These are phyloP conservation scores for Termitomyces sp. DNA, from an alignment of 768 basidiomycete genomes.

Conservation along the genomic window DNA sequence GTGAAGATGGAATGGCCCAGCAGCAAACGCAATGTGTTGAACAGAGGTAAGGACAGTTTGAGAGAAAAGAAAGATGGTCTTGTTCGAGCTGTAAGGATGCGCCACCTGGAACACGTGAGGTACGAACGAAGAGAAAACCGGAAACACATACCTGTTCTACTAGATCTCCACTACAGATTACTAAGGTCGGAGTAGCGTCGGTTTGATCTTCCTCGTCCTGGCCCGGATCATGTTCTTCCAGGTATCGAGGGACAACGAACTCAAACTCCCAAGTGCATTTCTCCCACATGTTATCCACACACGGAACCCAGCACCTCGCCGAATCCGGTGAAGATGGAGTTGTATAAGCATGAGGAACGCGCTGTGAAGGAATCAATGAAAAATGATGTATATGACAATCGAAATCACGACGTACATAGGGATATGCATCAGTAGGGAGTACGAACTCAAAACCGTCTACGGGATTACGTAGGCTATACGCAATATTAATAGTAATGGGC, in stretches of 20 bases:
- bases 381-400: not conserved
- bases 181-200: slow-evolving; percentile 72
- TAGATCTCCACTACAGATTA: slow-evolving; percentile 91
- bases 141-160: slow-evolving; percentile 72
- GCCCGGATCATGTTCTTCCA: slow-evolving; percentile 53
- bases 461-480: slow-evolving; percentile 78
- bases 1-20: slow-evolving; percentile 86
- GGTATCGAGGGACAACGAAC: slow-evolving; percentile 83
- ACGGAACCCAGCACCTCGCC: slow-evolving; percentile 99
- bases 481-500: slow-evolving; percentile 70
- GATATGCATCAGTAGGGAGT: slow-evolving; percentile 73
- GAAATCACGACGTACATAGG: slow-evolving; percentile 55
- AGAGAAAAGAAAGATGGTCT: slow-evolving; percentile 90
- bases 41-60: slow-evolving; percentile 84
- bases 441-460: slow-evolving; percentile 84
- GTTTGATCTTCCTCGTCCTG: slow-evolving; percentile 47
- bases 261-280: slow-evolving; percentile 99
- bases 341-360: slow-evolving; percentile 90
- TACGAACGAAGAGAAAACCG: slow-evolving; percentile 2
- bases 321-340: slow-evolving; percentile 83
- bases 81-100: slow-evolving; percentile 90
- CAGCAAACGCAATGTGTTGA: slow-evolving; percentile 96
- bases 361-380: slow-evolving; percentile 37
- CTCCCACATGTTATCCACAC: slow-evolving; percentile 91
- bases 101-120: slow-evolving; percentile 52